Evolutionary conservation across 2,329 filamentous ascomycete species (phyloP), one percentile per base, ranked within the genome.

Genomic region (Botrytis elliptica): DNA sequence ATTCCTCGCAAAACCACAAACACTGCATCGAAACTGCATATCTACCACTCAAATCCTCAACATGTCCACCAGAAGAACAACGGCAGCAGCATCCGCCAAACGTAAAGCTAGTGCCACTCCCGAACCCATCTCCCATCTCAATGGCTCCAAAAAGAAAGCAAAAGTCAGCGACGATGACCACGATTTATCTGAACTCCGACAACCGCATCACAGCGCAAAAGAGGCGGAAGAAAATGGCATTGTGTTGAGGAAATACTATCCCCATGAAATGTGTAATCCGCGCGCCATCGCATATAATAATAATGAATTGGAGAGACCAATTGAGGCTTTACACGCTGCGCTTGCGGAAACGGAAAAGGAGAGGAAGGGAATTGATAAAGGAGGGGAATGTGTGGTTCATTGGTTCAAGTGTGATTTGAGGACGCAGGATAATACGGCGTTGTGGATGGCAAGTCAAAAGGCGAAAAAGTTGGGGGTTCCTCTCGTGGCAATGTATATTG

Each of bases 351-450:
- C 93, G 0, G 82, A 85, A 3, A 78, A 82, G 0, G 81, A 83
- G 52, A 86, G 92, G 14, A 84, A 85, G 42, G 82, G 83, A 1
- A 86, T 92, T 20, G 75, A 83, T 1, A 57, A 29, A 8, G 83
- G 86, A 0, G 88, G 88, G 44, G 84, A 88, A 40, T 89, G 90
- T 0, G 91, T 97, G 0, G 88, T 97, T 0, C 93, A 97, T 82
- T 97, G 94, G 94, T 97, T 95, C 85, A 97, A 96, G 83, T 90
- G 88, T 79, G 95, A 97, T 81, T 83, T 97, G 69, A 88, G 94
- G 4, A 85, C 88, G 2, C 82, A 83, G 0, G 95, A 98, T 81
- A 97, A 97, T 81, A 91, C 88, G 14, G 88, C 88, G 0, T 82
- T 97, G 38, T 86, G 88, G 49, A 82, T 90, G 75, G 94, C 94